Conservation (phyloP, 495 filamentous ascomycete genomes). For the Aspergillus egyptiacus region DNA sequence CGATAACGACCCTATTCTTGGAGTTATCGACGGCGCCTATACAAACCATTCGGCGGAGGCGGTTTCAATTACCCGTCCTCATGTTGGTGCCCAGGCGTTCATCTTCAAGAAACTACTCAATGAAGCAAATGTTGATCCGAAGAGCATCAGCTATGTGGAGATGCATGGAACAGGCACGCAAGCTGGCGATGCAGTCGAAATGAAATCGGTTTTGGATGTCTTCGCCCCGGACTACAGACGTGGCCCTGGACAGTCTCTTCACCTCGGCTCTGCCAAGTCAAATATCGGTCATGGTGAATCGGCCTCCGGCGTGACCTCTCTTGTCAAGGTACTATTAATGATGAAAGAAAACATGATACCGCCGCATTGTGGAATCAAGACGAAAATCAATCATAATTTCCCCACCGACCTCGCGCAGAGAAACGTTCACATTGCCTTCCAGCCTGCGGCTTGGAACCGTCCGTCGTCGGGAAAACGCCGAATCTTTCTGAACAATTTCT, state of each 20-base stretch:
- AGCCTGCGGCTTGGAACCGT: constrained; percentile 57
- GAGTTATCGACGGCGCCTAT: constrained; percentile 56
- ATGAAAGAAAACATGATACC: constrained; percentile 77
- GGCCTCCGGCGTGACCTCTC: constrained; percentile 73
- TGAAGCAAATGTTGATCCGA: constrained; percentile 63
- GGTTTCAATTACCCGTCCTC: constrained; percentile 79
- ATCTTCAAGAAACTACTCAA: constrained; percentile 65
- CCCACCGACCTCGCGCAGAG: constrained; percentile 67
- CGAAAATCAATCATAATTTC: constrained; percentile 73
- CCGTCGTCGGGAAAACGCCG: constrained; percentile 57
- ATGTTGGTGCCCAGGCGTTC: constrained; percentile 62
- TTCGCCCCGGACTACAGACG: constrained; percentile 72
- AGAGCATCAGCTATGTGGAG: constrained; percentile 74
- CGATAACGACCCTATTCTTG: constrained; percentile 70
- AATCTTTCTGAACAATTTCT: constrained; percentile 66
- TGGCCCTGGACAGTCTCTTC: constrained; percentile 61
- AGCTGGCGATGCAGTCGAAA: constrained; percentile 74
- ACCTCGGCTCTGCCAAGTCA: constrained; percentile 79
- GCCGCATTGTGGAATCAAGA: constrained; percentile 84
- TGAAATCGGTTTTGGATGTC: constrained; percentile 68
- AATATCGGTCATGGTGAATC: constrained; percentile 90
- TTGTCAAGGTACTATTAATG: constrained; percentile 87
- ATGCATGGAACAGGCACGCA: constrained; percentile 90
- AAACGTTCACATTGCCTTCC: constrained; percentile 63
- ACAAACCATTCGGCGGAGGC: constrained; percentile 75